These are phyloP conservation scores for Henckelia pumila DNA, from an alignment of 257 asterid genomes.

Conservation along the genomic window DNA sequence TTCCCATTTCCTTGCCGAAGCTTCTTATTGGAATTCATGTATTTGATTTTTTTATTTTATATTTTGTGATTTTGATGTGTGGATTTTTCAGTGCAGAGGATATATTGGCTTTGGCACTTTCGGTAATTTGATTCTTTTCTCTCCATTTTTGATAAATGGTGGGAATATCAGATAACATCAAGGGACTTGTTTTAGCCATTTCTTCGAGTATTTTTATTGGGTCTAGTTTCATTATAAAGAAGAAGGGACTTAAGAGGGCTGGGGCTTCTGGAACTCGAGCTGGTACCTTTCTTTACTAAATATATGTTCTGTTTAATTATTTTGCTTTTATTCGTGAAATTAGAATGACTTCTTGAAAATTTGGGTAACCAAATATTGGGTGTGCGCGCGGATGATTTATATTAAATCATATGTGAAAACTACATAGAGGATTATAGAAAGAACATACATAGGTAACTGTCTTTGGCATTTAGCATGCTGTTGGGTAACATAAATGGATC, in stretches of 20 bases:
- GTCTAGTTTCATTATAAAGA: constrained; percentile 58
- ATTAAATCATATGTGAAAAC: not conserved
- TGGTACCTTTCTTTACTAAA: constrained; percentile 23
- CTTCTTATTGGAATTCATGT: not conserved
- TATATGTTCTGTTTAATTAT: not conserved
- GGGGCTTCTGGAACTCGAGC: constrained; percentile 49
- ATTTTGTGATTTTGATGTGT: not conserved
- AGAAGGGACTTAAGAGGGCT: constrained; percentile 45
- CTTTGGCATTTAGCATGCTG: not conserved
- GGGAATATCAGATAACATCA: constrained; percentile 44
- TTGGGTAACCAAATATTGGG: not conserved
- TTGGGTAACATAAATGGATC: constrained; percentile 7
- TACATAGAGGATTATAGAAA: not conserved
- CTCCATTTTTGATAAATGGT: constrained; percentile 38
- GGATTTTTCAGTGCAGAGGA: constrained; percentile 25
- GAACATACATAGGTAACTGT: not conserved
- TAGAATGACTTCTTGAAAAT: not conserved
- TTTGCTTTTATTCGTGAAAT: not conserved
- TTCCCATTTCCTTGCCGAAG: not conserved
- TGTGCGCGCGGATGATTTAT: not conserved
- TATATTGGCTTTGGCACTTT: constrained; percentile 19
- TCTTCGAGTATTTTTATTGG: constrained; percentile 53
- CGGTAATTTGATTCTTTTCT: not conserved
- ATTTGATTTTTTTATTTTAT: not conserved
- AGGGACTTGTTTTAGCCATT: constrained; percentile 46